Evolutionary conservation across 2,329 filamentous ascomycete species (phyloP).

Genomic region (Xylariaceae sp.): DNA sequence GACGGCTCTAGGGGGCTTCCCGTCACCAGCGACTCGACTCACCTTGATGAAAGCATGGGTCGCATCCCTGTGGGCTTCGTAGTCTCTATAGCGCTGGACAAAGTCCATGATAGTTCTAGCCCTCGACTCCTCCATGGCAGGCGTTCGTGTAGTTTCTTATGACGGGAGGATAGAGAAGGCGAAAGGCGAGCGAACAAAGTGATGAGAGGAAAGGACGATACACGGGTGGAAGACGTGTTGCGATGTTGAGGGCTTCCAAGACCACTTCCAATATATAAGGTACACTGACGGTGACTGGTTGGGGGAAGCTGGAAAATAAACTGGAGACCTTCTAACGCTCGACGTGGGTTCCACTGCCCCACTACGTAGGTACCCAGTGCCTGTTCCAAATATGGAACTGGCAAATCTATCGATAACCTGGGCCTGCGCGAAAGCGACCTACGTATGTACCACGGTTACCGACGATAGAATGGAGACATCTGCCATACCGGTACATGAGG

Average conservation of each 20-base stretch:
- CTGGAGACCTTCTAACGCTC: slow-evolving; percentile 13
- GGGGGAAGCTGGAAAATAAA: slow-evolving; percentile 21
- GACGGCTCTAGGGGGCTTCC: slow-evolving; percentile 1
- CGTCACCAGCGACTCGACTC: slow-evolving; percentile 13
- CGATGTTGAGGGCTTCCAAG: slow-evolving; percentile 8
- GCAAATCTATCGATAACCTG: slow-evolving; percentile 6
- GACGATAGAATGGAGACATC: too few relatives aligned
- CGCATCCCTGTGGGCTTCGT: slow-evolving; percentile 38
- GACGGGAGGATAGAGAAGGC: not conserved
- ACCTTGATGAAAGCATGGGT: slow-evolving; percentile 46
- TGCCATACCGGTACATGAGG: too few relatives aligned
- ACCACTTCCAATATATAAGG: not conserved
- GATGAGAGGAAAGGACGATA: not conserved
- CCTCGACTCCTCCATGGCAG: slow-evolving; percentile 12
- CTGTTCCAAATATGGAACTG: slow-evolving; percentile 14
- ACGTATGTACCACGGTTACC: too few relatives aligned
- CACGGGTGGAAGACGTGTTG: not conserved
- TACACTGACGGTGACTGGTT: not conserved
- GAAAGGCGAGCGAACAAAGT: not conserved
- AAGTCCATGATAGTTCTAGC: slow-evolving; percentile 41
- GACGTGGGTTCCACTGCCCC: slow-evolving; percentile 4
- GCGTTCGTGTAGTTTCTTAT: not conserved
- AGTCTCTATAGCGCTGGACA: slow-evolving; percentile 40
- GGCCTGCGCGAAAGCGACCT: too few relatives aligned
- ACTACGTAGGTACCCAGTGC: not conserved